These are phyloP conservation scores for Hyphopichia wangnamkhiaoensis DNA, from an alignment of 1,139 yeast species.

Conservation along the genomic window DNA sequence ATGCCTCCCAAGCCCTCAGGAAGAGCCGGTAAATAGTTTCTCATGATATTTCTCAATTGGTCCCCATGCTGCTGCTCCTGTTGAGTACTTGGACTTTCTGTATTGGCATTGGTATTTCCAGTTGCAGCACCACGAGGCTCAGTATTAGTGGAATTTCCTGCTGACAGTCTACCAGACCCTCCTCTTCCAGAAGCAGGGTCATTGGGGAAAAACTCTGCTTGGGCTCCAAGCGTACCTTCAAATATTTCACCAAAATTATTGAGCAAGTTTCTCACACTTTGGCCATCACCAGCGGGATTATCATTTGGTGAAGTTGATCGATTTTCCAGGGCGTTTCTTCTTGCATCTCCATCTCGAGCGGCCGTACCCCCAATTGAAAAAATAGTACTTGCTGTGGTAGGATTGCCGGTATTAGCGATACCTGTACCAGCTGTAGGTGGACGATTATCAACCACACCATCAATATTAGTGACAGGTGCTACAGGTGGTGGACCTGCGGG, in stretches of 20 bases:
- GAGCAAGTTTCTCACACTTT: constrained; percentile 4
- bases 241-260: constrained; percentile 5
- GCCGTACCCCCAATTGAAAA: constrained; percentile 4
- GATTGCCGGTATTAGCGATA: constrained; percentile 1
- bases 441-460: neutral
- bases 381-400: constrained; percentile 6
- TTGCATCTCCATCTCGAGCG: neutral
- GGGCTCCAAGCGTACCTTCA: constrained; percentile 4
- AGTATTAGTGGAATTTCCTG: neutral
- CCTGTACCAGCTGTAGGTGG: constrained; percentile 5
- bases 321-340: neutral
- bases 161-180: neutral
- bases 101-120: neutral
- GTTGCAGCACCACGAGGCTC: neutral
- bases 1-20: constrained; percentile 3
- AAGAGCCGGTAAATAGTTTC: constrained; percentile 1
- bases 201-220: constrained; percentile 1
- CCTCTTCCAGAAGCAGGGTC: neutral
- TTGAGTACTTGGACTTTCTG: neutral
- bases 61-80: neutral
- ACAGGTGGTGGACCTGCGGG: constrained; percentile 8
- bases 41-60: constrained; percentile 3
- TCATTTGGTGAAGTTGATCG: neutral
- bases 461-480: neutral
- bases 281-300: neutral